Evolutionary conservation across 257 asterid species (phyloP), one percentile per base, ranked within the genome.

Genomic region (Nicotiana attenuata): DNA sequence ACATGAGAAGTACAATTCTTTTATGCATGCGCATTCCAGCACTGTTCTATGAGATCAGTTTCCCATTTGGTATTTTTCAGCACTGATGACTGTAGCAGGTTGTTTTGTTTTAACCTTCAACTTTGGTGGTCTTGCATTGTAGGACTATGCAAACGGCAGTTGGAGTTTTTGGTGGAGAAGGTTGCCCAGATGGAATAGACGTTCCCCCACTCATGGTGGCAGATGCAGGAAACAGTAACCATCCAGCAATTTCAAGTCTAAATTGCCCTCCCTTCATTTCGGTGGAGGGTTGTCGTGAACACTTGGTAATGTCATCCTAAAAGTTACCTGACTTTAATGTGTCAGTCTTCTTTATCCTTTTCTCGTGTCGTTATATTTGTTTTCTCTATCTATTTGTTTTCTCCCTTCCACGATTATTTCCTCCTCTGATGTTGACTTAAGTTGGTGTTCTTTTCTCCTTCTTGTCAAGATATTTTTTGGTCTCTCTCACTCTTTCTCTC

Each of bases 71-170:
- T 35, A 13, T 4, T 47, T 3, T 24, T 47, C 41, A 47, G 79
- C 7, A 45, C 13, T 7, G 38, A 1, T 1, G 7, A 47, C 0
- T 38, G 22, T 73, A 47, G 61, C 14, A 47, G 79, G 22, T 73
- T 1, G 7, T 73, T 71, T 73, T 24, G 13, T 20, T 47, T 73
- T 47, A 73, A 65, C 65, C 61, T 73, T 5, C 41, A 73, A 73
- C 79, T 47, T 47, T 73, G 15, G 41, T 73, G 38, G 60, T 78
- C 84, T 88, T 85, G 67, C 77, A 38, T 85, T 90, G 76, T 89
- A 95, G 99, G 97, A 92, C 98, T 60, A 91, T 95, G 94, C 98
- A 95, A 88, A 93, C 99, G 82, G 99, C 99, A 69, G 97, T 89
- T 84, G 99, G 98, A 26, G 95, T 91, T 73, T 95, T 95, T 85